Evolutionary conservation across 306 rosid genomes (phyloP).

Genomic region (Quercus gilva): DNA sequence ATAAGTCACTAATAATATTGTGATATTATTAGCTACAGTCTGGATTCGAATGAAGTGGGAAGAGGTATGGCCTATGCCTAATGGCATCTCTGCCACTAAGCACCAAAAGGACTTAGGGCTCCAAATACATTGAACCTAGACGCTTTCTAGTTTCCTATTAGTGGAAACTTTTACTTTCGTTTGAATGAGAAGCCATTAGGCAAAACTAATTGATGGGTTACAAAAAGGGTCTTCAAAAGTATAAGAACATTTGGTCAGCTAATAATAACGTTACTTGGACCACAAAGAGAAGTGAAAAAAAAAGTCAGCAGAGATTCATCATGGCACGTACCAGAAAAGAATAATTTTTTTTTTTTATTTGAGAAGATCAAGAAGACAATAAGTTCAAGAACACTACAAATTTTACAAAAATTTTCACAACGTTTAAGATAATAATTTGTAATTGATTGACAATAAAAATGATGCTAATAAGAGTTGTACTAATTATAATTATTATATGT

Average conservation of each 20-base stretch:
- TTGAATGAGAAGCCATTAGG: neutral
- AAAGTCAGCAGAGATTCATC: too few relatives aligned
- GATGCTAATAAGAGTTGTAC: too few relatives aligned
- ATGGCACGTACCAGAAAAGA: too few relatives aligned
- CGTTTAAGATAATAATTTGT: too few relatives aligned
- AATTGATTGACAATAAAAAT: too few relatives aligned
- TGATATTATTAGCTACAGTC: neutral
- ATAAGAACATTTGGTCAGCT: neutral
- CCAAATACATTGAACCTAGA: slow-evolving; percentile 1
- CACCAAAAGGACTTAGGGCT: neutral
- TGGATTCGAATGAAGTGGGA: slow-evolving; percentile 1
- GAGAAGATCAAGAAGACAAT: too few relatives aligned
- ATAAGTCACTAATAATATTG: neutral
- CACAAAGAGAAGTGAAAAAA: too few relatives aligned
- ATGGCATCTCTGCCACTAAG: neutral
- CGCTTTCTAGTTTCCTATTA: neutral
- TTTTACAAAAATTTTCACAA: too few relatives aligned
- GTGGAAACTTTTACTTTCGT: neutral
- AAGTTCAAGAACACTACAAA: too few relatives aligned
- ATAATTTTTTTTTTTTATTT: too few relatives aligned
- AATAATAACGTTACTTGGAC: too few relatives aligned
- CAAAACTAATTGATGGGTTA: neutral
- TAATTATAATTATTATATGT: too few relatives aligned
- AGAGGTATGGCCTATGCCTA: neutral
- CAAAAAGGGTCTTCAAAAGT: neutral